A percentile compares a stretch with the other conserved stretches of the same genome.
Evolutionary conservation across 2,329 filamentous ascomycete species (phyloP).

Genomic region (Clarireedia monteithiana): DNA sequence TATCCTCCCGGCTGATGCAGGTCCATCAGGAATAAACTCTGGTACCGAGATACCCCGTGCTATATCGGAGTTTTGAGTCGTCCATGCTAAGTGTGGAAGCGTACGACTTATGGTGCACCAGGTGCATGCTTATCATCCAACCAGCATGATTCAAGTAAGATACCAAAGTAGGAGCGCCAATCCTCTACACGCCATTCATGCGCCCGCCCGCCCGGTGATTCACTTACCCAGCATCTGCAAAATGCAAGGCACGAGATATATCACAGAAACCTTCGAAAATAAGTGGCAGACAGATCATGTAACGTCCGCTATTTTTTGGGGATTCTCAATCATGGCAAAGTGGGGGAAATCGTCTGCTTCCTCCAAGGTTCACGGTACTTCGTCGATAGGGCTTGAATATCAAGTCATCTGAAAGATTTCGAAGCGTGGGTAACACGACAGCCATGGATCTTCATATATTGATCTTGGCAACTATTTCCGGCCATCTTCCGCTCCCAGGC

Average conservation of each 20-base stretch:
- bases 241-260: constrained; percentile 8
- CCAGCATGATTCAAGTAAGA: neutral
- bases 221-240: neutral
- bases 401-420: too few relatives aligned
- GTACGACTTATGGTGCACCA: too few relatives aligned
- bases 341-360: too few relatives aligned
- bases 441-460: neutral
- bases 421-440: neutral
- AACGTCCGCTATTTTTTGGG: too few relatives aligned
- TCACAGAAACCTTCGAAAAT: neutral
- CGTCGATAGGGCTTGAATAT: too few relatives aligned
- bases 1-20: too few relatives aligned
- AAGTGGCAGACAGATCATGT: neutral
- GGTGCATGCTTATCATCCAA: neutral
- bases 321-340: too few relatives aligned
- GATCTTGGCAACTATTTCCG: neutral
- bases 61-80: too few relatives aligned
- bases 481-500: neutral
- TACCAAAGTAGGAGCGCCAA: neutral
- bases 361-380: too few relatives aligned
- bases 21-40: too few relatives aligned
- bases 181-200: neutral
- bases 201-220: neutral
- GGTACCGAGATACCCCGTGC: too few relatives aligned
- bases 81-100: neutral